Conservation (phyloP, 306 rosid species). For the Casuarina glauca region DNA sequence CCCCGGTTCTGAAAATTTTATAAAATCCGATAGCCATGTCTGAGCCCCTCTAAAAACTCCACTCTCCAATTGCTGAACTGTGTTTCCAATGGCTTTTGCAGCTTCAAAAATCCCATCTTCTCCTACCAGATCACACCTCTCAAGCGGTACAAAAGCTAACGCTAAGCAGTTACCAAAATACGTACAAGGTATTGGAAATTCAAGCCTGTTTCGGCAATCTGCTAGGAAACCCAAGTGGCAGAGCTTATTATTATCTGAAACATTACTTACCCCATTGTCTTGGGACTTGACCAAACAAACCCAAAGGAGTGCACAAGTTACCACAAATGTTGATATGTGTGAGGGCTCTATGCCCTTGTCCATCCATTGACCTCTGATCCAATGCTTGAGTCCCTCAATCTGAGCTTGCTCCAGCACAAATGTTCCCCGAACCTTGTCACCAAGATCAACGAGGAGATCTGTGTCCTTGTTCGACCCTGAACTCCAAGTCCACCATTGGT, state of each 20-base stretch:
- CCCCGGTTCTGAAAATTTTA: neutral
- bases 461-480: neutral
- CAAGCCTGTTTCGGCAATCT: slow-evolving; percentile 39
- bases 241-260: neutral
- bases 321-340: slow-evolving; percentile 37
- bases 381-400: slow-evolving; percentile 24
- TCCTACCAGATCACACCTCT: slow-evolving; percentile 31
- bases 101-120: slow-evolving; percentile 34
- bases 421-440: slow-evolving; percentile 23
- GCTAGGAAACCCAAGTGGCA: slow-evolving; percentile 30
- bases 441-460: neutral
- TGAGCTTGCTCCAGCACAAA: slow-evolving; percentile 8
- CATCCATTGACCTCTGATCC: neutral
- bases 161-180: slow-evolving; percentile 52
- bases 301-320: slow-evolving; percentile 37
- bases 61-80: slow-evolving; percentile 26
- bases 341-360: neutral
- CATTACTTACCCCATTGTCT: neutral
- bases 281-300: slow-evolving; percentile 19
- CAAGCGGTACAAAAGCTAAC: neutral
- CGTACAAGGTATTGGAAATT: slow-evolving; percentile 26
- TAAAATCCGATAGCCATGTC: slow-evolving; percentile 22
- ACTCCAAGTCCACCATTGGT: neutral
- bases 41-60: slow-evolving; percentile 34
- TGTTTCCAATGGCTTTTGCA: slow-evolving; percentile 25